Conservation (phyloP, 345 rosid genomes). For the Sonneratia alba region DNA sequence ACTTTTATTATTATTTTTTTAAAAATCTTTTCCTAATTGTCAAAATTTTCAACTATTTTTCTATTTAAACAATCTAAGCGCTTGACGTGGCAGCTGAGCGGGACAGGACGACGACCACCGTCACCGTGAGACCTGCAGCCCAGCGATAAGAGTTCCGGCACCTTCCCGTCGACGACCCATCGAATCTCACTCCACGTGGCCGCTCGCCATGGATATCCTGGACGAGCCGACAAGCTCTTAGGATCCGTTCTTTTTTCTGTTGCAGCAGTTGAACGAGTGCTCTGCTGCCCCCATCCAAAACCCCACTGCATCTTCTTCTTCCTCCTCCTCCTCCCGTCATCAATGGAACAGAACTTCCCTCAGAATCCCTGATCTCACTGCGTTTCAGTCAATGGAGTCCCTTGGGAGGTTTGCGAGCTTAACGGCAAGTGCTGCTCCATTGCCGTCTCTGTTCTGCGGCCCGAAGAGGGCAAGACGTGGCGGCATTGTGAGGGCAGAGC, state of each 20-base stretch:
- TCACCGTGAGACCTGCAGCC: too few relatives aligned
- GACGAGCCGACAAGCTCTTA: neutral
- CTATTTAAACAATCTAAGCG: neutral
- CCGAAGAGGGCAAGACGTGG: slow-evolving; percentile 12
- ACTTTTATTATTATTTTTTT: too few relatives aligned
- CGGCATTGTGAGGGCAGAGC: slow-evolving; percentile 29
- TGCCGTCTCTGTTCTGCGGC: slow-evolving; percentile 4
- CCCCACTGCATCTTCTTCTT: neutral
- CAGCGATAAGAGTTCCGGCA: too few relatives aligned
- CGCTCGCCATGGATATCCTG: too few relatives aligned
- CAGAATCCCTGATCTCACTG: neutral
- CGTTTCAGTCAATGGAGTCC: neutral
- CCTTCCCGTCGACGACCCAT: too few relatives aligned
- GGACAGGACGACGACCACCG: too few relatives aligned
- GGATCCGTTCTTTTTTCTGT: neutral
- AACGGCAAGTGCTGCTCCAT: slow-evolving; percentile 1
- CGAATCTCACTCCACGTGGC: too few relatives aligned
- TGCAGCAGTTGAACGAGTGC: neutral
- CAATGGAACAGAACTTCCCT: neutral
- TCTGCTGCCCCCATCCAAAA: neutral
- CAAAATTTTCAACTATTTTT: too few relatives aligned
- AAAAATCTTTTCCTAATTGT: too few relatives aligned
- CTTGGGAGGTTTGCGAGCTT: neutral
- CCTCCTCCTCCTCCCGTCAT: neutral
- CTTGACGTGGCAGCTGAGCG: neutral